Percentiles rank a stretch among this genome's conserved stretches.
phyloP scores from a whole-genome alignment of 139 green algal species.

The Closterium sp. region DNA sequence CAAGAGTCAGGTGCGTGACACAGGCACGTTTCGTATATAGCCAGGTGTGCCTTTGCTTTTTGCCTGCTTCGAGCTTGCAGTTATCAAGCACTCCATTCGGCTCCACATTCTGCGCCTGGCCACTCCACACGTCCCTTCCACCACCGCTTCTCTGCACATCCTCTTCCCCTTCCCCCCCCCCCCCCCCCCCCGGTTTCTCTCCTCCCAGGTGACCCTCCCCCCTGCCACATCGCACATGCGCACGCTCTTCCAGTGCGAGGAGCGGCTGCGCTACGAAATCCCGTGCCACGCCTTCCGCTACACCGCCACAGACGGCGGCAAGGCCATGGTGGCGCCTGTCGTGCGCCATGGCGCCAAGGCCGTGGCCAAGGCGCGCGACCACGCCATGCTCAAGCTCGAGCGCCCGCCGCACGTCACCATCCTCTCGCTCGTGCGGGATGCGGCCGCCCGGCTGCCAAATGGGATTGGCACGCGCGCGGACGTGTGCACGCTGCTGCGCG shows the following conservation, averaged over 20 bases:
- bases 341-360: conserved; percentile 15
- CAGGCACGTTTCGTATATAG: background rate
- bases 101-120: background rate
- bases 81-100: background rate
- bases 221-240: background rate
- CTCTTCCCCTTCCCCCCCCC: background rate
- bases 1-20: background rate
- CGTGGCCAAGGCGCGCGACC: conserved; percentile 16
- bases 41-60: too few relatives aligned
- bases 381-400: conserved; percentile 26
- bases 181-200: background rate
- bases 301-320: conserved; percentile 28
- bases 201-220: background rate
- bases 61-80: too few relatives aligned
- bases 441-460: conserved; percentile 26
- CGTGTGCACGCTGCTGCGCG: conserved; percentile 34
- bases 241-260: conserved; percentile 12
- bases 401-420: conserved; percentile 40
- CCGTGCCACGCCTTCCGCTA: conserved; percentile 24
- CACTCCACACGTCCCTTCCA: background rate
- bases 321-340: conserved; percentile 28
- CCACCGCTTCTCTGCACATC: background rate
- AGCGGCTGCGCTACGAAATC: conserved; percentile 11
- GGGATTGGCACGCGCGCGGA: conserved; percentile 42
- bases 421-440: conserved; percentile 38